Evolutionary conservation across 1,284 basidiomycete species (phyloP).

Genomic region (Boletus smithii): DNA sequence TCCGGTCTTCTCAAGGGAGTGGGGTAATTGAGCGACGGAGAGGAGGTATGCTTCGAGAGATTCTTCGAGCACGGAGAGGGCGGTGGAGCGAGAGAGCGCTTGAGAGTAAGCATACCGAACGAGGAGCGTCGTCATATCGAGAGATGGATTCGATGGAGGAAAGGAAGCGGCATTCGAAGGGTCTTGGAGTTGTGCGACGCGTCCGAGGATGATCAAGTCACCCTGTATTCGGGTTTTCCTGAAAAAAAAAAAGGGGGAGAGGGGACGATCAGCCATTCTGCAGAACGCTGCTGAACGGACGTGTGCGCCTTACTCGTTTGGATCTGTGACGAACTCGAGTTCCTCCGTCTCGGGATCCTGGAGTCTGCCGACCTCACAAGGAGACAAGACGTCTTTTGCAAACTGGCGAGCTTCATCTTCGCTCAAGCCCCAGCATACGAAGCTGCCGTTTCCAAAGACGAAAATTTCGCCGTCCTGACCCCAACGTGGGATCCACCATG

Average conservation of each 20-base stretch:
- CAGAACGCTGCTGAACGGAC: background rate
- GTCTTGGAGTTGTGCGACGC: constrained; percentile 50
- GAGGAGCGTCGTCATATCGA: constrained; percentile 66
- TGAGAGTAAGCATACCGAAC: constrained; percentile 88
- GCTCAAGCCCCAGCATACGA: constrained; percentile 86
- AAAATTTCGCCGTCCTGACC: constrained; percentile 82
- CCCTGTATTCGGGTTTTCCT: constrained; percentile 84
- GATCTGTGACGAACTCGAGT: constrained; percentile 86
- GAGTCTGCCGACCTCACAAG: constrained; percentile 59
- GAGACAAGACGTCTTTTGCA: constrained; percentile 58
- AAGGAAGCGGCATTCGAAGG: constrained; percentile 42
- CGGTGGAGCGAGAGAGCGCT: constrained; percentile 82
- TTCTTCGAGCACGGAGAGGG: constrained; percentile 79
- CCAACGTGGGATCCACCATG: constrained; percentile 79
- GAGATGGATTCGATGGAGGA: constrained; percentile 42
- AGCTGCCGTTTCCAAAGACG: constrained; percentile 80
- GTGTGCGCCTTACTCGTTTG: constrained; percentile 53
- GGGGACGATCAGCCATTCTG: constrained; percentile 7
- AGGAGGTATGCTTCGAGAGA: constrained; percentile 79
- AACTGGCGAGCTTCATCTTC: constrained; percentile 76
- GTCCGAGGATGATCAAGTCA: constrained; percentile 85
- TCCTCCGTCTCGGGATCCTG: constrained; percentile 81
- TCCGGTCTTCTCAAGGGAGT: constrained; percentile 71
- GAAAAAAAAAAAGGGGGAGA: no score
- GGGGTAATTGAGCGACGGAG: constrained; percentile 75